Conservation (phyloP, 2,329 filamentous ascomycete species). For the Cercospora citrullina region DNA sequence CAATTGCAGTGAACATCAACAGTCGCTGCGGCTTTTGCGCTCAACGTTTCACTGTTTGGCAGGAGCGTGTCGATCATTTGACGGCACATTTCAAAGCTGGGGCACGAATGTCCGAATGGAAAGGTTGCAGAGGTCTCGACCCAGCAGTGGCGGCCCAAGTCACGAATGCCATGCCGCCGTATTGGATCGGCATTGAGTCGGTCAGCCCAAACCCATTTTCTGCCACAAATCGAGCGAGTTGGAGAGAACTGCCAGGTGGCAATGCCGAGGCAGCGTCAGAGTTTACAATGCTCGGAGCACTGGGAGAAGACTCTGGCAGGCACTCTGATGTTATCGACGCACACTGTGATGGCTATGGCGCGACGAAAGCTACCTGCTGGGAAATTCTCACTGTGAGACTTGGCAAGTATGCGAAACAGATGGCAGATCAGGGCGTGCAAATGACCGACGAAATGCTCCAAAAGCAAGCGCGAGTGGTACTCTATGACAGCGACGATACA, state of each 20-base stretch:
- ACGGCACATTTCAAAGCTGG: constrained; percentile 58
- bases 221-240: constrained; percentile 39
- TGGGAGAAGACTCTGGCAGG: constrained; percentile 10
- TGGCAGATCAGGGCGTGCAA: constrained; percentile 42
- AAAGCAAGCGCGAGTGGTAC: constrained; percentile 47
- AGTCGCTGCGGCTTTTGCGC: constrained; percentile 57
- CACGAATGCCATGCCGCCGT: constrained; percentile 54
- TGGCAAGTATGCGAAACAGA: constrained; percentile 47
- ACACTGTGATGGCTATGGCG: constrained; percentile 13
- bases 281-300: constrained; percentile 1
- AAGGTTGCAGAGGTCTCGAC: constrained; percentile 56
- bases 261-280: background rate
- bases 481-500: constrained; percentile 52
- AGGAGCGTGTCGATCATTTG: constrained; percentile 54
- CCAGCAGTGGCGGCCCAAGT: constrained; percentile 50
- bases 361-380: constrained; percentile 47
- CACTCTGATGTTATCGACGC: constrained; percentile 12
- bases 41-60: constrained; percentile 51
- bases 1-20: constrained; percentile 55
- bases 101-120: constrained; percentile 56
- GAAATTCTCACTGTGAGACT: constrained; percentile 51
- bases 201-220: constrained; percentile 50
- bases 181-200: constrained; percentile 52
- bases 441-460: constrained; percentile 55
- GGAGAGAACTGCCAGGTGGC: constrained; percentile 19